A percentile compares a stretch with the other conserved stretches of the same genome.
These are phyloP conservation scores for Triglochin maritima DNA, from an alignment of 106 monocot species.

Conservation along the genomic window DNA sequence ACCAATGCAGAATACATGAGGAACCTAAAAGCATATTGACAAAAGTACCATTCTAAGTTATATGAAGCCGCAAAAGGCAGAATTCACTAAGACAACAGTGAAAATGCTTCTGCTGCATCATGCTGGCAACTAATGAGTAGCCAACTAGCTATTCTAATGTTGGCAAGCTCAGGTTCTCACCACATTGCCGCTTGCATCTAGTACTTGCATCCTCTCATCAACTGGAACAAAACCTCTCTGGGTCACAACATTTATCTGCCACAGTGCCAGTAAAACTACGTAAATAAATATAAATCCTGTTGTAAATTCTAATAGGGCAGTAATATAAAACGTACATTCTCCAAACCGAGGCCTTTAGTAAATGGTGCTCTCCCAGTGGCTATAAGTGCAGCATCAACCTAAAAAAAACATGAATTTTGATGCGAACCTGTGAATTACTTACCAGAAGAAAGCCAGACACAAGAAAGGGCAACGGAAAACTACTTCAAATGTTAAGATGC, in stretches of 20 bases:
- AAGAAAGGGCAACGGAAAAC: too few relatives aligned
- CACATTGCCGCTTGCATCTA: slow-evolving; percentile 60
- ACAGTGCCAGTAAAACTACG: background rate
- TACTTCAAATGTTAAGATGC: too few relatives aligned
- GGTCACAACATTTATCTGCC: slow-evolving; percentile 83
- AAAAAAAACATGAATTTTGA: background rate
- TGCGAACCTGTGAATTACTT: too few relatives aligned
- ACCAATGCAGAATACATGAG: slow-evolving; percentile 93
- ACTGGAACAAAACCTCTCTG: slow-evolving; percentile 97
- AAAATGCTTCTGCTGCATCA: too few relatives aligned
- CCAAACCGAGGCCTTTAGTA: slow-evolving; percentile 95
- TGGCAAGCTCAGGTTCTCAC: slow-evolving; percentile 17
- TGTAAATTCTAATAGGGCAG: background rate
- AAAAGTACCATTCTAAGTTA: too few relatives aligned
- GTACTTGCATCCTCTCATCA: slow-evolving; percentile 88
- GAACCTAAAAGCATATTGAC: slow-evolving; percentile 31
- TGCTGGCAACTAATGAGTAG: too few relatives aligned
- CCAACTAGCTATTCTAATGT: too few relatives aligned
- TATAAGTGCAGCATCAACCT: slow-evolving; percentile 99
- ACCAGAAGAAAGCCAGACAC: too few relatives aligned
- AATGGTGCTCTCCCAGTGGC: slow-evolving; percentile 97
- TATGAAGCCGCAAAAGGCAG: too few relatives aligned
- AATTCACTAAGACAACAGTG: too few relatives aligned
- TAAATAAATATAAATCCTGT: background rate
- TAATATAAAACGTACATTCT: slow-evolving; percentile 38